These are phyloP conservation scores for Diaporthe caulivora DNA, from an alignment of 2,329 filamentous ascomycete species.

Conservation along the genomic window DNA sequence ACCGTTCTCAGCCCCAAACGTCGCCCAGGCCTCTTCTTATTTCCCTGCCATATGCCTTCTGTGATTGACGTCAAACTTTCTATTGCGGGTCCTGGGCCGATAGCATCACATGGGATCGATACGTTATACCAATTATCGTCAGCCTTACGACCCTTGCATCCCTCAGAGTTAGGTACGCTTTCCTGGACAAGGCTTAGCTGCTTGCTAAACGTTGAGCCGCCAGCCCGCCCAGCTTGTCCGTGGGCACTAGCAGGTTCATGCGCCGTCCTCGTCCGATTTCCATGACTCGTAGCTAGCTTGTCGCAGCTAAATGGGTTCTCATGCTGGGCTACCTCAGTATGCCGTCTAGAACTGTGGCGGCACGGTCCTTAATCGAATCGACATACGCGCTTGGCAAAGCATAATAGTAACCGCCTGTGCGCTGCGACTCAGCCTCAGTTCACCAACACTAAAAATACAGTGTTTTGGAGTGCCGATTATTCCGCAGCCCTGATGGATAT, in stretches of 20 bases:
- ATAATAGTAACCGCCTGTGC: neutral
- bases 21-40: neutral
- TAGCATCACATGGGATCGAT: neutral
- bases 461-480: slow-evolving; percentile 2
- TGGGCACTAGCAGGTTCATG: slow-evolving; percentile 15
- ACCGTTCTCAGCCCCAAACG: neutral
- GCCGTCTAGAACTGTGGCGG: neutral
- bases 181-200: neutral
- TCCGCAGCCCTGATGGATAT: neutral
- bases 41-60: neutral
- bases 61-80: neutral
- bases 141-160: neutral
- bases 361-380: slow-evolving; percentile 4
- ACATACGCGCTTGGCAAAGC: slow-evolving; percentile 8
- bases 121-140: neutral
- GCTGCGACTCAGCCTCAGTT: slow-evolving; percentile 6
- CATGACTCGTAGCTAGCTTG: slow-evolving; percentile 14
- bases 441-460: neutral
- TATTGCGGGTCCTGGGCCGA: neutral
- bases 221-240: neutral
- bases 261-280: neutral
- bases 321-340: neutral
- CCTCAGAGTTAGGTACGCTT: neutral
- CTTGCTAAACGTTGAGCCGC: slow-evolving; percentile 2
- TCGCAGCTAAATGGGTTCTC: neutral